phyloP scores from a whole-genome alignment of 805 yeast genomes.

The Candida quercuum region DNA sequence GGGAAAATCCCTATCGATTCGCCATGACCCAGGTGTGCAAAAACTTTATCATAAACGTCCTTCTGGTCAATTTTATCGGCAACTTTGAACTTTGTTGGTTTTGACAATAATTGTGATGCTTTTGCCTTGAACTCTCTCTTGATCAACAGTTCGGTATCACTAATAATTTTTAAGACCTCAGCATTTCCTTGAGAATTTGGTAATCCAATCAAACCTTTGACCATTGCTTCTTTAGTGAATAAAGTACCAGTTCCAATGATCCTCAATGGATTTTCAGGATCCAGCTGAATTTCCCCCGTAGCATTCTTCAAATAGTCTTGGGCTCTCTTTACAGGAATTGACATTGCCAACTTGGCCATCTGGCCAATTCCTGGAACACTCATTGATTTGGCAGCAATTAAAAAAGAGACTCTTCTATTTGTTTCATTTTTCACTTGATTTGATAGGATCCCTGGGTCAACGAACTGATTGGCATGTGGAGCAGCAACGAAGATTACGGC shows the following conservation, averaged over 20 bases:
- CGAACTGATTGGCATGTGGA: conserved; percentile 93
- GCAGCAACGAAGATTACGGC: conserved; percentile 93
- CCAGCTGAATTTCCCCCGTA: conserved; percentile 59
- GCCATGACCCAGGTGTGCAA: conserved; percentile 74
- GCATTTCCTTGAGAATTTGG: conserved; percentile 76
- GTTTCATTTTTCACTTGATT: conserved; percentile 68
- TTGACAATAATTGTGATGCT: conserved; percentile 36
- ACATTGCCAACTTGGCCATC: conserved; percentile 66
- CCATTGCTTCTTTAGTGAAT: conserved; percentile 52
- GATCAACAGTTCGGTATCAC: conserved; percentile 66
- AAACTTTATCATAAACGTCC: conserved; percentile 76
- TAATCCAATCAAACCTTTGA: conserved; percentile 66
- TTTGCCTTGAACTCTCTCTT: conserved; percentile 64
- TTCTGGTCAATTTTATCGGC: conserved; percentile 88
- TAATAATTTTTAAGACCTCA: conserved; percentile 59
- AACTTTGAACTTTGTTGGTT: conserved; percentile 56
- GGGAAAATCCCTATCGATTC: conserved; percentile 91
- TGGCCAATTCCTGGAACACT: conserved; percentile 63
- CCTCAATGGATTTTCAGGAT: conserved; percentile 45
- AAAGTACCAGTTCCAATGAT: conserved; percentile 63
- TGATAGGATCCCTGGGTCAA: conserved; percentile 77
- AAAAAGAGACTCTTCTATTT: conserved; percentile 66
- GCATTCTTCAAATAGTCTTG: conserved; percentile 75
- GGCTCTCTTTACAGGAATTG: conserved; percentile 90
- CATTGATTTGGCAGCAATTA: conserved; percentile 81